A percentile compares a stretch with the other conserved stretches of the same genome.
Evolutionary conservation across 2,329 filamentous ascomycete genomes (phyloP).

Genomic region (Fusarium haematococcum): DNA sequence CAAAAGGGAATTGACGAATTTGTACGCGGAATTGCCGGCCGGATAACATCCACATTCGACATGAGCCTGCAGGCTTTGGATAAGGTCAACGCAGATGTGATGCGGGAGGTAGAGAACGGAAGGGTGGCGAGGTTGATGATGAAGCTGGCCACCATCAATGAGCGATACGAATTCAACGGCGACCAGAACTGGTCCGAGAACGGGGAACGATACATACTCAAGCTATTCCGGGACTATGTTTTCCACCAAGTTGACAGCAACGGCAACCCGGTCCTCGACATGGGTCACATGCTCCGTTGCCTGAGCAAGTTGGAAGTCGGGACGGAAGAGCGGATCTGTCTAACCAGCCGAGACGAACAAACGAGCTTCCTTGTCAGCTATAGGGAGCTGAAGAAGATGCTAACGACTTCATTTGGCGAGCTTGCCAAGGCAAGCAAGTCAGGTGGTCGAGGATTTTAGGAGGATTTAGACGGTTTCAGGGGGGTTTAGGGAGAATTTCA

Average conservation of each 20-base stretch:
- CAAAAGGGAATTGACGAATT: conserved; percentile 84
- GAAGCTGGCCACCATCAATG: conserved; percentile 90
- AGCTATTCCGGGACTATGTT: conserved; percentile 95
- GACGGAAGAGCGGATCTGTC: conserved; percentile 83
- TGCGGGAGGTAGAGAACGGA: conserved; percentile 89
- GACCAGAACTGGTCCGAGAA: conserved; percentile 89
- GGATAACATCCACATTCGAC: conserved; percentile 81
- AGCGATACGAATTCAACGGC: conserved; percentile 85
- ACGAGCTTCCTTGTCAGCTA: conserved; percentile 90
- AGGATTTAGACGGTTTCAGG: not conserved
- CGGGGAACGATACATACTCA: conserved; percentile 91
- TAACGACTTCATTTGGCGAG: conserved; percentile 68
- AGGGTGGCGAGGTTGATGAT: conserved; percentile 81
- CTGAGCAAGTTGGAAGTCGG: conserved; percentile 95
- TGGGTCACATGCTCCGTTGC: conserved; percentile 87
- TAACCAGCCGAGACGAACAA: conserved; percentile 92
- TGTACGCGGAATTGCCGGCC: conserved; percentile 80
- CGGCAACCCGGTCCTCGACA: conserved; percentile 84
- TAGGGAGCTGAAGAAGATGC: conserved; percentile 82
- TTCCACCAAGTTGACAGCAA: conserved; percentile 94
- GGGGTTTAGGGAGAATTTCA: not conserved
- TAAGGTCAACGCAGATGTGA: conserved; percentile 76
- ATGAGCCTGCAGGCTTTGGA: conserved; percentile 84
- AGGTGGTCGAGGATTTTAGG: conserved; percentile 51
- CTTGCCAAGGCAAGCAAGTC: conserved; percentile 62